Percentiles rank a stretch among this genome's conserved stretches.
Conservation (phyloP, 1,284 basidiomycete species). For the Trichosporon ovoides region DNA sequence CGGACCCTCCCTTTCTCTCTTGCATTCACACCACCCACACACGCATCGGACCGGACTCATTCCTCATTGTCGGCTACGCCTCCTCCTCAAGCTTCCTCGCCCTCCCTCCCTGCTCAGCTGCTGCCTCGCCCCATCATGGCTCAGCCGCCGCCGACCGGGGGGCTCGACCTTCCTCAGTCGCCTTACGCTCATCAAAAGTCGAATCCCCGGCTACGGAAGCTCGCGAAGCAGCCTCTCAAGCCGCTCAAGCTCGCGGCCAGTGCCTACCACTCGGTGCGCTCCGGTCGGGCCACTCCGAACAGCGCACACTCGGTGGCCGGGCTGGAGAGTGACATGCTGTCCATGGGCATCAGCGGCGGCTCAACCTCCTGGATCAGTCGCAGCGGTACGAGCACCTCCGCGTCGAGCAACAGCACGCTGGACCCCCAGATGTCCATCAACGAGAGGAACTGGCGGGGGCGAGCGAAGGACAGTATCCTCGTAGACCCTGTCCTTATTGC, state of each 20-base stretch:
- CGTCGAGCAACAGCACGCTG: background rate
- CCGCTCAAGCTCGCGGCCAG: constrained; percentile 45
- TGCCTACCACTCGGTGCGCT: constrained; percentile 24
- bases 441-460: constrained; percentile 9
- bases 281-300: constrained; percentile 7
- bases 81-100: too few relatives aligned
- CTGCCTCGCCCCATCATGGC: background rate
- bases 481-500: constrained; percentile 35
- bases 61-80: too few relatives aligned
- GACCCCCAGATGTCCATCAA: background rate
- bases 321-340: background rate
- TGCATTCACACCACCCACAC: too few relatives aligned
- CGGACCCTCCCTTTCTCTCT: too few relatives aligned
- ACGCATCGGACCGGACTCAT: too few relatives aligned
- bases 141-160: background rate
- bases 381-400: constrained; percentile 5
- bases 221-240: constrained; percentile 42
- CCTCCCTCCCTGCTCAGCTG: too few relatives aligned
- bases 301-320: background rate
- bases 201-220: constrained; percentile 22
- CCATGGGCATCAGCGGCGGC: background rate
- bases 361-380: constrained; percentile 10
- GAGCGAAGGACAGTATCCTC: constrained; percentile 12
- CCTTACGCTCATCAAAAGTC: background rate
- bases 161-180: background rate